Base-by-base conservation (phyloP, 2,329 filamentous ascomycete genomes). In the Plenodomus lindquistii region DNA sequence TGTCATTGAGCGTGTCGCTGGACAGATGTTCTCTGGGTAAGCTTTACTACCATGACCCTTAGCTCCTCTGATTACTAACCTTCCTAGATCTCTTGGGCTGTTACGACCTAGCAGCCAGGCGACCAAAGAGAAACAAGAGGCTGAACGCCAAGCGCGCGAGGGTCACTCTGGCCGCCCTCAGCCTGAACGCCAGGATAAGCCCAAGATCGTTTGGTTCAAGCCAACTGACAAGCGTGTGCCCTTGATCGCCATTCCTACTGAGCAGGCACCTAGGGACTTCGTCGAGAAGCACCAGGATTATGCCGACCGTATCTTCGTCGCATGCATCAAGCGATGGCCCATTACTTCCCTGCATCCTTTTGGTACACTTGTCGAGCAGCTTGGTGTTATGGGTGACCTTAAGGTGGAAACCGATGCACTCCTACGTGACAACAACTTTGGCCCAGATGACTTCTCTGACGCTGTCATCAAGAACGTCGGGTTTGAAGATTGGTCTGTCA, bases 181-280 rank as follows among this genome's bases (percentile, higher is more conserved):
- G 58, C 89, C 92, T 53, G 86, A 88, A 57, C 89, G 92, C 44
- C 91, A 95, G 71, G 94, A 99, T 57, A 97, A 97, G 77, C 94
- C 94, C 55, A 99, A 99, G 85, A 99, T 99, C 75, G 94, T 99
- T 36, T 99, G 94, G 94, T 99, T 99, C 80, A 99, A 99, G 81
- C 94, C 94, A 49, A 99, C 94, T 1, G 94, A 99, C 77, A 97
- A 99, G 83, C 91, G 94, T 69, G 94, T 99, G 40, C 94, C 94
- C 41, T 81, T 99, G 59, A 99, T 99, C 73, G 94, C 94, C 44
- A 99, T 99, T 57, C 94, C 94, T 1, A 99, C 94, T 2, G 94
- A 99, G 73, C 94, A 99, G 76, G 94, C 94, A 8, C 94, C 94
- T 17, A 88, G 91, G 29, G 94, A 97, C 75, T 99, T 99, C 65